Evolutionary conservation across 805 yeast species (phyloP), one percentile per base, ranked within the genome.

Genomic region (Hanseniaspora vineae): DNA sequence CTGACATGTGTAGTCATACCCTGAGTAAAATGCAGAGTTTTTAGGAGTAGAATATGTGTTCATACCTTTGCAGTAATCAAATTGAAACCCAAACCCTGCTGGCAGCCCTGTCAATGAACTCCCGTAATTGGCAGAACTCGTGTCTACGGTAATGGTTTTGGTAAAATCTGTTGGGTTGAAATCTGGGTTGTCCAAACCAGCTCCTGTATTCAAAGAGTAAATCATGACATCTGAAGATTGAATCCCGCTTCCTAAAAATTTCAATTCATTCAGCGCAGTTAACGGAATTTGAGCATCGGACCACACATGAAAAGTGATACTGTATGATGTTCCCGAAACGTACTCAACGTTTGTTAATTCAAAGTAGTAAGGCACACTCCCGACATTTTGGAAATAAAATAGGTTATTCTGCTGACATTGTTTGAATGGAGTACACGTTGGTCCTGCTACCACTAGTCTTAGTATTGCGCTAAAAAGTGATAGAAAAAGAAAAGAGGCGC

Each of bases 11-110:
- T 37, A 37, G 11, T 37, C 40, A 17, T 37, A n/a, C n/a, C 40
- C 40, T 10, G n/a, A n/a, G 12, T 37, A 14, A 15, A 37, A 37
- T 6, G 17, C 17, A 15, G 40, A 14, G 11, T 17, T 17, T 37
- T 37, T 14, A 31, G 37, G 37, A 29, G 29, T n/a, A 10, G 37
- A n/a, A 12, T 14, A 31, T 6, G 42, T 43, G 29, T 39, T 39
- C 18, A 20, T 19, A 32, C 31, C 18, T 44, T 47, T 46, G 31
- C 50, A 47, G 43, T 43, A 47, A 31, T 47, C 50, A 35, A 47
- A 47, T 35, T 47, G 50, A 12, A 47, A 42, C 40, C 50, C 50
- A 17, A 45, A 39, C 12, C 33, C 17, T 13, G 35, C 39, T 15
- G 42, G 40, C 19, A 37, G 11, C n/a, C 40, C 40, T n/a, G 40